Percentiles rank a stretch among this genome's conserved stretches.
Evolutionary conservation across 208 protist species (phyloP).

Genomic region (Wallacemonas sp.): DNA sequence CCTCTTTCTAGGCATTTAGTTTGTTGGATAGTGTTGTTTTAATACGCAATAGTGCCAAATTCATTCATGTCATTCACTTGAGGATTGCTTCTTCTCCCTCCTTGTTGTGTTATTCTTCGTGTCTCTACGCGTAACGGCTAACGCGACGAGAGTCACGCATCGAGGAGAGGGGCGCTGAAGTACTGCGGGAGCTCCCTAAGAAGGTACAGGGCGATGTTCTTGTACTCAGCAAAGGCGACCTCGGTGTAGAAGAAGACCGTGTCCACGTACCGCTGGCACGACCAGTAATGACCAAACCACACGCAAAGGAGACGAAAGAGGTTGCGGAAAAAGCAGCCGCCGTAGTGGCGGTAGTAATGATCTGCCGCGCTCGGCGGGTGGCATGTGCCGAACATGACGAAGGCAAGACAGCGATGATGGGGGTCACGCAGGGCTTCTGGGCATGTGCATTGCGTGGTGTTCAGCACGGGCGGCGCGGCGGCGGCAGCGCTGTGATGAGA

Average conservation of each 20-base stretch:
- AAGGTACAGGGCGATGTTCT: slow-evolving; percentile 63
- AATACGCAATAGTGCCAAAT: too few relatives aligned
- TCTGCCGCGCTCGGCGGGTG: slow-evolving; percentile 40
- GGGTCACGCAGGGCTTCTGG: neutral
- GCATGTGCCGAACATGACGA: slow-evolving; percentile 54
- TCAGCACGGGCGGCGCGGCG: neutral
- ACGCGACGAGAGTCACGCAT: neutral
- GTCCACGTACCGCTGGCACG: slow-evolving; percentile 76
- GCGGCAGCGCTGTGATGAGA: neutral
- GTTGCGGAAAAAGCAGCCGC: slow-evolving; percentile 81
- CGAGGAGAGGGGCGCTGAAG: slow-evolving; percentile 35
- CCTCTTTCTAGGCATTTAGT: too few relatives aligned
- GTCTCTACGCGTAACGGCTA: neutral
- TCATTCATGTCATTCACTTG: too few relatives aligned
- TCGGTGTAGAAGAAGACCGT: slow-evolving; percentile 85
- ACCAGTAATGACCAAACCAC: slow-evolving; percentile 82
- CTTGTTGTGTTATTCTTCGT: too few relatives aligned
- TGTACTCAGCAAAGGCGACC: slow-evolving; percentile 76
- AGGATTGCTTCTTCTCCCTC: too few relatives aligned
- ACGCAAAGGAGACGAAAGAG: slow-evolving; percentile 83
- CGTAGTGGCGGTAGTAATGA: slow-evolving; percentile 58
- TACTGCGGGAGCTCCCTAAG: slow-evolving; percentile 70
- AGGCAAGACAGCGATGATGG: slow-evolving; percentile 28
- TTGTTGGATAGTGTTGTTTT: too few relatives aligned
- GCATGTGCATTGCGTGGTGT: slow-evolving; percentile 3